Conservation (phyloP, 192 early-diverging fungal genomes). For the Gamsiella multidivaricata region DNA sequence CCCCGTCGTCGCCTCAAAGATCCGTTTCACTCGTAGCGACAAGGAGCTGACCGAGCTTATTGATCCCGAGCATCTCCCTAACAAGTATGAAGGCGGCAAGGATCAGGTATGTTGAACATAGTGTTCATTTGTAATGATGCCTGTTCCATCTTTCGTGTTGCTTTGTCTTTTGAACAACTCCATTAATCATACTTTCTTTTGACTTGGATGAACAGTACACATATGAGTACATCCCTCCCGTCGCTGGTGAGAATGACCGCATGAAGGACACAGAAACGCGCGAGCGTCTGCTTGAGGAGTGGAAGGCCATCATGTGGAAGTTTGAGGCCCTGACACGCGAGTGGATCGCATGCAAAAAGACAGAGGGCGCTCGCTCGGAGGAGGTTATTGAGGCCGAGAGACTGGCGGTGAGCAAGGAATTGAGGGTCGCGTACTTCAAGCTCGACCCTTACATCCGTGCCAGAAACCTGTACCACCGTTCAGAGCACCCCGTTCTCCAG, state of each 20-base stretch:
- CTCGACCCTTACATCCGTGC: constrained; percentile 59
- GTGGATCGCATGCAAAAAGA: constrained; percentile 58
- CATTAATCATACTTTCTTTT: no score
- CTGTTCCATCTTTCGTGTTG: no score
- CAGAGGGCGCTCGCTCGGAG: constrained; percentile 34
- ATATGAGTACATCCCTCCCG: constrained; percentile 58
- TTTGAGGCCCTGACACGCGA: constrained; percentile 58
- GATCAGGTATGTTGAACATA: constrained; percentile 1
- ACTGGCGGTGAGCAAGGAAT: constrained; percentile 23
- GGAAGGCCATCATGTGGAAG: constrained; percentile 33
- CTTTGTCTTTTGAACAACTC: no score
- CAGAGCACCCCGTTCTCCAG: constrained; percentile 4
- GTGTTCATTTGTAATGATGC: no score
- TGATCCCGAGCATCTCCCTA: constrained; percentile 63
- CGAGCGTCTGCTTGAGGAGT: constrained; percentile 20
- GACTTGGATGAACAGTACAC: no score
- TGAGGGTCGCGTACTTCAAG: constrained; percentile 52
- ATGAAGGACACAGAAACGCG: constrained; percentile 56
- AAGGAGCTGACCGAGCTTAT: constrained; percentile 74
- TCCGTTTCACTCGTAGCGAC: constrained; percentile 71
- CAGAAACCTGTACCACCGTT: constrained; percentile 45
- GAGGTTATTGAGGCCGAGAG: constrained; percentile 50
- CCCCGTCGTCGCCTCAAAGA: constrained; percentile 88
- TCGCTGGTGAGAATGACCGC: constrained; percentile 29
- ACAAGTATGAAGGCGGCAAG: constrained; percentile 65